These are phyloP conservation scores for Colletotrichum sp. DNA, from an alignment of 2,329 filamentous ascomycete genomes.

Conservation along the genomic window DNA sequence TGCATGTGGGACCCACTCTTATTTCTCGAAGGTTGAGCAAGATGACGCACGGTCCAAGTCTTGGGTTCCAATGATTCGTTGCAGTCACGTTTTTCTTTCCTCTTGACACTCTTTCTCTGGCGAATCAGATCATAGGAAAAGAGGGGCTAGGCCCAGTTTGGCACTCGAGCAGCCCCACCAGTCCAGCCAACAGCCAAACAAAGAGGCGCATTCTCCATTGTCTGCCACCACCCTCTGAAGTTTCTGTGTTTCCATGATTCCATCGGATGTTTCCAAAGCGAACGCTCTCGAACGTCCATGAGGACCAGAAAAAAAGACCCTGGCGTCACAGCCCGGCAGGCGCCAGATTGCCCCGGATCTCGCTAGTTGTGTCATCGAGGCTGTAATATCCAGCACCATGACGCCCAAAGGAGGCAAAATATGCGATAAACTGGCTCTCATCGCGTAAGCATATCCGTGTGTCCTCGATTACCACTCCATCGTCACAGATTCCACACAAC, in stretches of 20 bases:
- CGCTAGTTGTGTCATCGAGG: background rate
- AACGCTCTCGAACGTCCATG: background rate
- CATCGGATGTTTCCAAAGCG: background rate
- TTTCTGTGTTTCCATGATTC: background rate
- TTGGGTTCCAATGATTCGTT: background rate
- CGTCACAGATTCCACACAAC: background rate
- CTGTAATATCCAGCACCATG: background rate
- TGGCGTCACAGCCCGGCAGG: background rate
- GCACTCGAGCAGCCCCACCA: background rate
- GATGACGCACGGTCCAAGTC: background rate
- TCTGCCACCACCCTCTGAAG: background rate
- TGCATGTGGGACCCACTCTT: background rate
- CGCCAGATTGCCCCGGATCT: background rate
- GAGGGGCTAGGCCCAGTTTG: background rate
- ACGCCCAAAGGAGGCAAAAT: background rate
- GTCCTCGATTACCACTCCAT: background rate
- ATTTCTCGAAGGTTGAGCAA: background rate
- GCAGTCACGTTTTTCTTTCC: background rate
- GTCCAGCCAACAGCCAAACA: background rate
- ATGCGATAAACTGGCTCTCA: background rate
- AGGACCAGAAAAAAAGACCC: background rate
- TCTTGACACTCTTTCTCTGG: background rate
- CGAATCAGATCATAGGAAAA: rapidly evolving
- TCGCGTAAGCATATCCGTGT: background rate
- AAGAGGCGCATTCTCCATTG: background rate